Percentiles rank a stretch among this genome's conserved stretches.
Evolutionary conservation across 2,329 filamentous ascomycete genomes (phyloP).

Genomic region (Cercospora beticola): DNA sequence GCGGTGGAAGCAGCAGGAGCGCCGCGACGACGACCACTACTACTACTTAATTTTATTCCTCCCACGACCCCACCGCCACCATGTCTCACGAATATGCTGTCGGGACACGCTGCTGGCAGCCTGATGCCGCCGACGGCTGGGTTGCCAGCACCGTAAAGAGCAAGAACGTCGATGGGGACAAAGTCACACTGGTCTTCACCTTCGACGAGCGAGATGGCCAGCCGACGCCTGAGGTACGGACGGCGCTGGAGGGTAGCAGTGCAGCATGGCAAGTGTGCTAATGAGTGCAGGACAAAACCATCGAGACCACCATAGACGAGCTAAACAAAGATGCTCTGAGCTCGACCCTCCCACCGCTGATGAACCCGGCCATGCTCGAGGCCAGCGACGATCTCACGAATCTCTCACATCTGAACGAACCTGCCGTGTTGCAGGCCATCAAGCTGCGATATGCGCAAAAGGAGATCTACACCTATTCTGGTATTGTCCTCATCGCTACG

Average conservation of each 20-base stretch:
- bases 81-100: conserved; percentile 93
- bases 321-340: conserved; percentile 76
- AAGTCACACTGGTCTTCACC: conserved; percentile 82
- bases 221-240: conserved; percentile 17
- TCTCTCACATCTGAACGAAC: conserved; percentile 95
- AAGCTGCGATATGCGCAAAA: conserved; percentile 96
- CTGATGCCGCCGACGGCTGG: conserved; percentile 94
- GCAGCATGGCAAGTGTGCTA: background rate
- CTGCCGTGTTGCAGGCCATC: conserved; percentile 95
- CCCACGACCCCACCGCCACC: conserved; percentile 25
- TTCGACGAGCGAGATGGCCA: conserved; percentile 62
- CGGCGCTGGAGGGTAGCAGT: background rate
- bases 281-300: conserved; percentile 66
- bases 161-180: conserved; percentile 80
- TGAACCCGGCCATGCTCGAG: conserved; percentile 98
- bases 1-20: background rate
- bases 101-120: conserved; percentile 97
- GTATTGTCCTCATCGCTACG: conserved; percentile 96
- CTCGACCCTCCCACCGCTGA: conserved; percentile 79
- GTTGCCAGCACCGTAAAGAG: conserved; percentile 90
- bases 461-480: conserved; percentile 99
- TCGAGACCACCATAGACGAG: conserved; percentile 74
- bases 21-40: conserved; percentile 1
- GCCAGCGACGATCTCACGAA: conserved; percentile 98
- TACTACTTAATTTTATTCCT: background rate